Evolutionary conservation across 2,329 filamentous ascomycete species (phyloP).

Genomic region (Coniochaeta hoffmannii): DNA sequence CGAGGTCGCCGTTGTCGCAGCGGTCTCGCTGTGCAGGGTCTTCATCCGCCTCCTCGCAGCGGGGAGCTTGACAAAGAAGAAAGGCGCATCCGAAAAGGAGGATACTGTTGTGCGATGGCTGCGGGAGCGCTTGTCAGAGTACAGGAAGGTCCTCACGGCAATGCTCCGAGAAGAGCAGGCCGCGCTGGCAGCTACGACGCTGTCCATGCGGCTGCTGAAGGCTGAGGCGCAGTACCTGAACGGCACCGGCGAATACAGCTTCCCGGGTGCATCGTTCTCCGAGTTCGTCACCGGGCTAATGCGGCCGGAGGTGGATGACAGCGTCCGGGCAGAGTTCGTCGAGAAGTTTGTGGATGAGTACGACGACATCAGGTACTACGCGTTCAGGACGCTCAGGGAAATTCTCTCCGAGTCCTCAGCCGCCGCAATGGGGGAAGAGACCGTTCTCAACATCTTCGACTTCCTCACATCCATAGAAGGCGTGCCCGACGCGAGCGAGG

Average conservation of each 20-base stretch:
- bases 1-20: slow-evolving; percentile 57
- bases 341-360: slow-evolving; percentile 72
- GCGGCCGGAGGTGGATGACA: slow-evolving; percentile 46
- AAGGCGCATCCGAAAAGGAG: slow-evolving; percentile 64
- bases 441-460: slow-evolving; percentile 52
- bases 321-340: slow-evolving; percentile 63
- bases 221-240: slow-evolving; percentile 61
- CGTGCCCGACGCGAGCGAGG: slow-evolving; percentile 58
- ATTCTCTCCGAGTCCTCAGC: slow-evolving; percentile 20
- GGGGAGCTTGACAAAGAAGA: slow-evolving; percentile 61
- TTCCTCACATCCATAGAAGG: slow-evolving; percentile 62
- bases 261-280: slow-evolving; percentile 60
- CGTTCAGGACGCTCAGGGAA: slow-evolving; percentile 67
- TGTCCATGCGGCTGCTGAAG: slow-evolving; percentile 80
- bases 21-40: slow-evolving; percentile 76
- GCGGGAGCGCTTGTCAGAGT: slow-evolving; percentile 65
- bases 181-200: slow-evolving; percentile 65
- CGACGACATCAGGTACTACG: slow-evolving; percentile 80
- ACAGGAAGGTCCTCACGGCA: slow-evolving; percentile 52
- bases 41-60: slow-evolving; percentile 75
- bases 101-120: slow-evolving; percentile 70
- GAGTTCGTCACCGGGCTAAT: slow-evolving; percentile 58
- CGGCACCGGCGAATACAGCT: slow-evolving; percentile 57
- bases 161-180: slow-evolving; percentile 54
- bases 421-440: slow-evolving; percentile 18